These are phyloP conservation scores for Fusarium succisae DNA, from an alignment of 2,329 filamentous ascomycete genomes.

Conservation along the genomic window DNA sequence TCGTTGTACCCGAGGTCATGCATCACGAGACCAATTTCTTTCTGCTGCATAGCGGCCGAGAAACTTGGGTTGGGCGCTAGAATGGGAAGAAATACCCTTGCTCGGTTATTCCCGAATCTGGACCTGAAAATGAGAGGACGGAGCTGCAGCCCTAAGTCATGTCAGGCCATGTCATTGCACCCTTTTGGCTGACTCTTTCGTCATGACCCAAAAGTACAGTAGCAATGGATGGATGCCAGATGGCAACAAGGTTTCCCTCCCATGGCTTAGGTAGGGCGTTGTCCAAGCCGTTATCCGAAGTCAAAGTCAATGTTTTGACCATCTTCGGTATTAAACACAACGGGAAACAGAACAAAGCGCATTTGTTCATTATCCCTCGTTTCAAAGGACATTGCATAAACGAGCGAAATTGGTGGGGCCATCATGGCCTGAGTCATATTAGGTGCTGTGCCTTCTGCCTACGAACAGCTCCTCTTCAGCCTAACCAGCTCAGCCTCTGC, in stretches of 20 bases:
- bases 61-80: neutral
- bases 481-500: neutral
- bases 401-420: neutral
- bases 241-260: neutral
- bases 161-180: neutral
- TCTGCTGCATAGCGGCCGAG: neutral
- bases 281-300: neutral
- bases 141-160: neutral
- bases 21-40: neutral
- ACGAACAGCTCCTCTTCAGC: neutral
- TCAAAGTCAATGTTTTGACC: neutral
- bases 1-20: neutral
- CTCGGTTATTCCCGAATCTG: conserved; percentile 12
- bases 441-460: neutral
- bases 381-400: neutral
- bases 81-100: neutral
- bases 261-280: neutral
- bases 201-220: neutral
- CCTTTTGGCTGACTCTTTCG: neutral
- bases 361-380: neutral
- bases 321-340: neutral
- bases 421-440: neutral
- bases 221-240: neutral
- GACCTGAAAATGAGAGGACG: neutral
- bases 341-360: neutral